phyloP scores from a whole-genome alignment of 1,139 yeast species.

The Nakaseomyces kungkrabaensis region DNA sequence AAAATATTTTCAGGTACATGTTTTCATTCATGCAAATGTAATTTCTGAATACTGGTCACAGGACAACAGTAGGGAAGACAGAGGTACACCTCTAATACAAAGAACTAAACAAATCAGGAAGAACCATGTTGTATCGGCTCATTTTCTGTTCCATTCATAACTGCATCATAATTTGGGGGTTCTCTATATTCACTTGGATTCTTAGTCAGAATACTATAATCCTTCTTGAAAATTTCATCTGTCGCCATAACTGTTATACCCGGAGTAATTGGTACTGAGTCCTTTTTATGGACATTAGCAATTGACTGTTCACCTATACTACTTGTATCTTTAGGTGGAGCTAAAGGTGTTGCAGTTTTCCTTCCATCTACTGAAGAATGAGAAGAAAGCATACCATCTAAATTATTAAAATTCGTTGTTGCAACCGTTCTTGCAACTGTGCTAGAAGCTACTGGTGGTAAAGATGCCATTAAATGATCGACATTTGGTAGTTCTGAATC shows the following conservation, averaged over 20 bases:
- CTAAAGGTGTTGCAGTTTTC: background rate
- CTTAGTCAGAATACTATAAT: background rate
- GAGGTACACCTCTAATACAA: too few relatives aligned
- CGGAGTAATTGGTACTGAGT: background rate
- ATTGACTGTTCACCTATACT: background rate
- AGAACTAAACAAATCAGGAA: too few relatives aligned
- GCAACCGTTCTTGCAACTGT: background rate
- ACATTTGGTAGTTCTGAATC: constrained; percentile 1
- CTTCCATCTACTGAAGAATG: background rate
- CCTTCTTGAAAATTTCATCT: constrained; percentile 1
- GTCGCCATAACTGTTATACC: background rate
- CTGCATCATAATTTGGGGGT: constrained; percentile 1
- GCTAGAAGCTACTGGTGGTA: constrained; percentile 13
- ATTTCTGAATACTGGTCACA: too few relatives aligned
- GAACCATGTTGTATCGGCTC: too few relatives aligned
- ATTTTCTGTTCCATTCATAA: background rate
- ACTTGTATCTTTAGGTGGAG: background rate
- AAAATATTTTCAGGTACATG: too few relatives aligned
- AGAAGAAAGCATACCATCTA: constrained; percentile 2
- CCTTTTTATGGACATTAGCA: background rate
- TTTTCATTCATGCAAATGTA: too few relatives aligned
- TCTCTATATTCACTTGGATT: background rate
- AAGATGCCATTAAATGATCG: constrained; percentile 1
- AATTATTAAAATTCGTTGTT: background rate
- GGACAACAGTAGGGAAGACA: too few relatives aligned